Evolutionary conservation across 2,329 filamentous ascomycete species (phyloP), one percentile per base, ranked within the genome.

Genomic region (Botrytis tulipae): DNA sequence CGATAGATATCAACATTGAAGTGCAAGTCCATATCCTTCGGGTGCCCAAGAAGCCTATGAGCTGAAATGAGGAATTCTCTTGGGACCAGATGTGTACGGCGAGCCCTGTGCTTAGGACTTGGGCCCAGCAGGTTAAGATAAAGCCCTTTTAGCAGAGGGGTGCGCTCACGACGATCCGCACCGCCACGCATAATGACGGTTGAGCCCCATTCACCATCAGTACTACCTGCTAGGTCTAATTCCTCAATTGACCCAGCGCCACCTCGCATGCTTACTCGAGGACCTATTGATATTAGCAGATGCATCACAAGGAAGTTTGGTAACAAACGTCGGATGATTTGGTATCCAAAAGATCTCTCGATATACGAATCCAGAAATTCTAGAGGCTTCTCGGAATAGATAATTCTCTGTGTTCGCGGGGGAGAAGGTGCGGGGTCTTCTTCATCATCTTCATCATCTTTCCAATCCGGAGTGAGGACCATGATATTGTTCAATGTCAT

Each of bases 291-390:
- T 48, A n/a, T 72, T 40, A 72, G 71, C 32, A 42, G 10, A n/a
- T 48, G 42, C 20, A 40, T 46, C 8, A 14, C 14, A 32, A 48
- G 42, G 16, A 40, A 29, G 29, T 35, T 32, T 14, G 32, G 18
- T 20, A 60, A 72, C 71, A 22, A 60, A 72, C 71, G 71, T 48
- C 79, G 77, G 20, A 80, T 74, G 37, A 76, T 77, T 7, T 77
- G 78, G 73, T 74, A 78, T 0, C 79, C 80, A 72, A 76, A 75
- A 37, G 74, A 70, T 61, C 80, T 77, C 60, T 80, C 77, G 54
- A 76, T 29, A 72, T 80, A 81, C 2, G 54, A 73, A 66, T 81
- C 79, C 42, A 81, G 63, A 57, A 80, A 81, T 60, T 80, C 75
- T 32, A 81, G 66, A 22, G 80, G 78, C 32, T 77, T 78, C 62